A percentile compares a stretch with the other conserved stretches of the same genome.
Conservation (phyloP, 2,329 filamentous ascomycete species). For the Scytalidium sp. region DNA sequence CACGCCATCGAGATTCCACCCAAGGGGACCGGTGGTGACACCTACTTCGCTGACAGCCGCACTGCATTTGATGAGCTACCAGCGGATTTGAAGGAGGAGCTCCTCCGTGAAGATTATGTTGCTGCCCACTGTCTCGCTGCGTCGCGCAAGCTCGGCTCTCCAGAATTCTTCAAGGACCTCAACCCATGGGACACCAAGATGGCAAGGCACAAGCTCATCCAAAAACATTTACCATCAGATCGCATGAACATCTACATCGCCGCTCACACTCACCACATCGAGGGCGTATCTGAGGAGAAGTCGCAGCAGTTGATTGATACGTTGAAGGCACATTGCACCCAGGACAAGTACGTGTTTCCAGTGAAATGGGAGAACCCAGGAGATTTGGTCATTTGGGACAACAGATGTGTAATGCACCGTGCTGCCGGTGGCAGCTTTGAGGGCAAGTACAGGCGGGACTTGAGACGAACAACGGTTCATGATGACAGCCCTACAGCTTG, state of each 20-base stretch:
- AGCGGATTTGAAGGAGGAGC: constrained; percentile 19
- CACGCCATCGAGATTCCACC: constrained; percentile 47
- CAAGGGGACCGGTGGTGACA: constrained; percentile 40
- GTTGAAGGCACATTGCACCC: constrained; percentile 42
- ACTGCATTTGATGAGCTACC: constrained; percentile 47
- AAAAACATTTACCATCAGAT: constrained; percentile 46
- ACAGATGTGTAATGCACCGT: constrained; percentile 53
- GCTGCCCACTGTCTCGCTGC: constrained; percentile 47
- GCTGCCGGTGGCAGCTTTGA: constrained; percentile 45
- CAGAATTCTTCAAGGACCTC: constrained; percentile 42
- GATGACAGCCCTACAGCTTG: constrained; percentile 39
- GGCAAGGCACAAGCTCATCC: constrained; percentile 42
- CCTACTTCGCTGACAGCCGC: constrained; percentile 49
- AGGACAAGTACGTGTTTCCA: constrained; percentile 42
- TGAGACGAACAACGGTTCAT: constrained; percentile 55
- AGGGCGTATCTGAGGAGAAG: constrained; percentile 34
- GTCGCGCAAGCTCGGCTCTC: constrained; percentile 45
- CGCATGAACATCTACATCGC: constrained; percentile 50
- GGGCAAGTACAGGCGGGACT: constrained; percentile 46
- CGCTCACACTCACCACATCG: constrained; percentile 48
- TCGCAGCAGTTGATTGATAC: constrained; percentile 32
- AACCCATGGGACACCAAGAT: constrained; percentile 26
- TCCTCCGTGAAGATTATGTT: constrained; percentile 36
- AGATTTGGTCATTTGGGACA: constrained; percentile 58
- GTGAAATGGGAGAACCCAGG: constrained; percentile 46